Percentiles rank a stretch among this genome's conserved stretches.
These are phyloP conservation scores for Pythium myriotylum DNA, from an alignment of 352 stramenopile genomes.

Conservation along the genomic window DNA sequence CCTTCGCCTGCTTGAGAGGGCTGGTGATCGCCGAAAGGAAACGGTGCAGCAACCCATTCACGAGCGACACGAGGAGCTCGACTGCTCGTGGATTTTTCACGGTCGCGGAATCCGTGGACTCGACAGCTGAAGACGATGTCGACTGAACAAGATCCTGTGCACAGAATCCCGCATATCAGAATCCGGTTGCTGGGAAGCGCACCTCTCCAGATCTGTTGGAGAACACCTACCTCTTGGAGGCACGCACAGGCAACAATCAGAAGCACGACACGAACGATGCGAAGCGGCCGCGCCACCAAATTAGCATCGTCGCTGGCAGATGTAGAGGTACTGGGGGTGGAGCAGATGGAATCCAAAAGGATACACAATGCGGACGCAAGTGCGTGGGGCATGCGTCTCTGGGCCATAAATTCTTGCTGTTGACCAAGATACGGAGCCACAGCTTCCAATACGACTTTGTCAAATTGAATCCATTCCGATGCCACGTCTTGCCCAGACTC, in stretches of 20 bases:
- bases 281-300: background rate
- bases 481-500: constrained; percentile 1
- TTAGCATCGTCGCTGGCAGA: background rate
- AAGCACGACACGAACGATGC: constrained; percentile 23
- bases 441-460: constrained; percentile 12
- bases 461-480: constrained; percentile 7
- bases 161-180: background rate
- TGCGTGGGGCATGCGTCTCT: constrained; percentile 14
- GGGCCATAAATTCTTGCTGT: constrained; percentile 24
- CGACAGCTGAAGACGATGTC: background rate
- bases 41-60: constrained; percentile 24
- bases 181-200: background rate
- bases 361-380: constrained; percentile 11
- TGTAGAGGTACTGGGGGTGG: background rate
- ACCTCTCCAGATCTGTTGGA: background rate
- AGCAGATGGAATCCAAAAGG: constrained; percentile 15
- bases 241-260: constrained; percentile 25
- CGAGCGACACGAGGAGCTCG: constrained; percentile 15
- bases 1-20: constrained; percentile 5
- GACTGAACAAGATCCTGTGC: constrained; percentile 19
- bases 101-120: background rate
- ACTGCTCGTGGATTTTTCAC: constrained; percentile 19
- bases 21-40: constrained; percentile 21
- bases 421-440: constrained; percentile 20
- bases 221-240: constrained; percentile 14